phyloP scores from a whole-genome alignment of 176 grass and related monocot species.

The Hyparrhenia diplandra region DNA sequence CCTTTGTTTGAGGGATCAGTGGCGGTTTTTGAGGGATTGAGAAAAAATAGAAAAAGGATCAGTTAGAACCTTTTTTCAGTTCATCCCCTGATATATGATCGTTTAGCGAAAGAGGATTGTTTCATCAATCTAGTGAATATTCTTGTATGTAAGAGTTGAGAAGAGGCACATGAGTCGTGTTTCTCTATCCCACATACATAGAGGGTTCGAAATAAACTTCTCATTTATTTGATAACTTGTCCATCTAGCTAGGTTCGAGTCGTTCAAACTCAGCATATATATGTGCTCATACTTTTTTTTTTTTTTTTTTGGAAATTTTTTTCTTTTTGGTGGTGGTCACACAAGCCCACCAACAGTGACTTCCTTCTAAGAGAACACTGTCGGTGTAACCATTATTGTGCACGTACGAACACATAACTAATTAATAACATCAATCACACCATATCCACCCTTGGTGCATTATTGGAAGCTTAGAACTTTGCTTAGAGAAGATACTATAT shows the following conservation, averaged over 20 bases:
- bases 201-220: not conserved
- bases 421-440: not conserved
- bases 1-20: too few species aligned
- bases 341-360: too few species aligned
- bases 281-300: not conserved
- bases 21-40: too few species aligned
- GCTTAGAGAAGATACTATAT: not conserved
- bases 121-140: too few species aligned
- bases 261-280: too few species aligned
- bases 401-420: not conserved
- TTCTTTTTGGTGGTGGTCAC: too few species aligned
- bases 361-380: too few species aligned
- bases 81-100: too few species aligned
- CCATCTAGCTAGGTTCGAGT: not conserved
- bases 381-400: not conserved
- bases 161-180: not conserved
- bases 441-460: not conserved
- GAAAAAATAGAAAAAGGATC: too few species aligned
- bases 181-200: not conserved
- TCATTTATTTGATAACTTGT: not conserved
- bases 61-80: too few species aligned
- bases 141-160: not conserved
- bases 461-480: not conserved
- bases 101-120: too few species aligned
- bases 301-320: too few species aligned